Evolutionary conservation across 2,329 filamentous ascomycete species (phyloP), one percentile per base, ranked within the genome.

Genomic region (Ophiostoma sp.): DNA sequence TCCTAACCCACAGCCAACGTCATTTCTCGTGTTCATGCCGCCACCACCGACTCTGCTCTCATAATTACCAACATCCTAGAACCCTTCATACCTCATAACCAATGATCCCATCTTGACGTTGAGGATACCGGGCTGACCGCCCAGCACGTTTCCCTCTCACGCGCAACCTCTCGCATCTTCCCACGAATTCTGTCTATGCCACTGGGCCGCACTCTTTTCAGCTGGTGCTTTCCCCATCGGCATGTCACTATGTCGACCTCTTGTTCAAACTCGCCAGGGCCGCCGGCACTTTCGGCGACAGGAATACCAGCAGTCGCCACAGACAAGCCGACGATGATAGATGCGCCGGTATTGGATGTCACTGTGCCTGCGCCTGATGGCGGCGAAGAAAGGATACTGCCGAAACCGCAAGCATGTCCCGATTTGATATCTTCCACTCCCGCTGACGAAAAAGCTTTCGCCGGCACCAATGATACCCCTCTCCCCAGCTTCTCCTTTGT

Each of bases 401-500:
- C 20, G n/a, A 65, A 27, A 65, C 62, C 62, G 3, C 62, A 20
- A 13, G 23, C 20, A 41, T 65, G 15, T 23, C 35, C n/a, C 4
- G 62, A 65, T 23, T 10, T 20, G n/a, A 41, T 41, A n/a, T 3
- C 13, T n/a, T 31, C 11, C 23, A 7, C 60, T 7, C 17, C 35
- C 62, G 10, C 10, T 5, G 33, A n/a, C 35, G 62, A 39, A 35
- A 15, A 65, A 11, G 20, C 15, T 33, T n/a, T 23, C 20, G 33
- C 11, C 60, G 36, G 4, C 27, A 20, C n/a, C 66, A 39, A n/a
- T 27, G 67, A n/a, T 39, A 35, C 36, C 17, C 64, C 73, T 4
- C 67, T 73, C 10, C 54, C 65, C 39, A 17, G 17, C 68, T 70
- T 77, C 71, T 76, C 76, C 74, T 75, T 80, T 71, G 73, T 79